Evolutionary conservation across 495 filamentous ascomycete genomes (phyloP).

Genomic region (Penicillium subrubescens): DNA sequence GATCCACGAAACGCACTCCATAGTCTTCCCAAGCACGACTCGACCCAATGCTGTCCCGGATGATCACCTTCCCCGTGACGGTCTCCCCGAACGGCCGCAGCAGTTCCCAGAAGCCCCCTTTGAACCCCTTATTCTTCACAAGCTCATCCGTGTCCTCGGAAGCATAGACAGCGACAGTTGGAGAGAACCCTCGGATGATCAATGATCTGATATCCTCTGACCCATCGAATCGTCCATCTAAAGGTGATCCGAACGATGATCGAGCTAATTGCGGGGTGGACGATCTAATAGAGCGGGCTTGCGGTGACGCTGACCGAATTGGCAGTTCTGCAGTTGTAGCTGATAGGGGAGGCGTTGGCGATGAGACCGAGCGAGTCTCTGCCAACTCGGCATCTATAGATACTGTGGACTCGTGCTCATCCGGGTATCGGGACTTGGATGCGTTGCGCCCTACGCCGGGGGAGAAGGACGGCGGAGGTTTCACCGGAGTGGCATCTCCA

Average conservation of each 20-base stretch:
- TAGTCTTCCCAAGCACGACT: slow-evolving; percentile 87
- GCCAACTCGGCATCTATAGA: slow-evolving; percentile 51
- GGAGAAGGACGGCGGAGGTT: slow-evolving; percentile 61
- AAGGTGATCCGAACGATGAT: slow-evolving; percentile 57
- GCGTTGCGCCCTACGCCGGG: slow-evolving; percentile 52
- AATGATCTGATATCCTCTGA: slow-evolving; percentile 69
- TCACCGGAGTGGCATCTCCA: slow-evolving; percentile 62
- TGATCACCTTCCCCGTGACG: slow-evolving; percentile 82
- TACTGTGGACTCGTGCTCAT: slow-evolving; percentile 41
- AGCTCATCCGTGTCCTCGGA: slow-evolving; percentile 82
- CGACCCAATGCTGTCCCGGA: slow-evolving; percentile 84
- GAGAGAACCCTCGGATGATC: slow-evolving; percentile 82
- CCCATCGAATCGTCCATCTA: slow-evolving; percentile 50
- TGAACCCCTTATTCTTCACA: slow-evolving; percentile 81
- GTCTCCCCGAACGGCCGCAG: slow-evolving; percentile 90
- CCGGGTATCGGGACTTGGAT: slow-evolving; percentile 52
- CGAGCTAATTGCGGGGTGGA: slow-evolving; percentile 60
- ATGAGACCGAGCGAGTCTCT: slow-evolving; percentile 54
- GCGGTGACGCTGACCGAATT: slow-evolving; percentile 50
- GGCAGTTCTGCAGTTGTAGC: slow-evolving; percentile 40
- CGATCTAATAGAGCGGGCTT: slow-evolving; percentile 60
- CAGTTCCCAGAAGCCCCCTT: slow-evolving; percentile 77
- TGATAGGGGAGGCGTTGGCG: slow-evolving; percentile 43
- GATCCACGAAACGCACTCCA: slow-evolving; percentile 77
- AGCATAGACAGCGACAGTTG: slow-evolving; percentile 80